Evolutionary conservation across 1,284 basidiomycete species (phyloP), one percentile per base, ranked within the genome.

Genomic region (Singerocomus rubriflavus): DNA sequence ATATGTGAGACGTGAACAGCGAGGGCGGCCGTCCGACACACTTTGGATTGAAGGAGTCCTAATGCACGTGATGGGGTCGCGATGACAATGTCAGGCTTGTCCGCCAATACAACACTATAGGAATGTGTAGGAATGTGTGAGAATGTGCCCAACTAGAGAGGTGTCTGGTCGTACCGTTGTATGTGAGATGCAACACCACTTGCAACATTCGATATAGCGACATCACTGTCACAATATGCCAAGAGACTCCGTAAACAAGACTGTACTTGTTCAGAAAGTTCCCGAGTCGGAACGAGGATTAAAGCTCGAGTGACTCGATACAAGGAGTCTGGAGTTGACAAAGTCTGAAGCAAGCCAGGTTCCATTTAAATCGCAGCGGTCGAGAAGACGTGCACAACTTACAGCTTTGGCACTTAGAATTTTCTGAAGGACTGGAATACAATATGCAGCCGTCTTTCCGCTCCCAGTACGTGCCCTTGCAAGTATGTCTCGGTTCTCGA

Each of bases 381-480:
- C 14, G 34, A 21, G 41, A 37, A 29, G 13, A 55, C 47, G 21
- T 35, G 44, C 51, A 57, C 55, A 53, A 83, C 86, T 73, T 70
- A 89, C 90, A 66, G 73, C 74, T 79, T 96, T 96, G 5, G 80
- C 79, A 56, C 79, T 82, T 46, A 99, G 65, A 30, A 99, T 85
- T 67, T 93, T 95, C 67, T 99, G 96, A 0, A 93, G 74, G 14
- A 95, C 71, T 0, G 97, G 96, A 5, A 99, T 80, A 56, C 87
- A 93, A 68, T 99, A 99, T 4, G 97, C 94, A 1, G 92, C 91
- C 0, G 97, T 99, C 76, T 99, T 99, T 41, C 97, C 97, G 52
- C 91, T 94, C 12, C 97, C 97, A 1, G 97, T 99, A 33, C 92
- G 81, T 4, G 97, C 95, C 31, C 93, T 80, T 6, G 95, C 96